Conservation (phyloP, 208 protist genomes). For the Leishmania major region DNA sequence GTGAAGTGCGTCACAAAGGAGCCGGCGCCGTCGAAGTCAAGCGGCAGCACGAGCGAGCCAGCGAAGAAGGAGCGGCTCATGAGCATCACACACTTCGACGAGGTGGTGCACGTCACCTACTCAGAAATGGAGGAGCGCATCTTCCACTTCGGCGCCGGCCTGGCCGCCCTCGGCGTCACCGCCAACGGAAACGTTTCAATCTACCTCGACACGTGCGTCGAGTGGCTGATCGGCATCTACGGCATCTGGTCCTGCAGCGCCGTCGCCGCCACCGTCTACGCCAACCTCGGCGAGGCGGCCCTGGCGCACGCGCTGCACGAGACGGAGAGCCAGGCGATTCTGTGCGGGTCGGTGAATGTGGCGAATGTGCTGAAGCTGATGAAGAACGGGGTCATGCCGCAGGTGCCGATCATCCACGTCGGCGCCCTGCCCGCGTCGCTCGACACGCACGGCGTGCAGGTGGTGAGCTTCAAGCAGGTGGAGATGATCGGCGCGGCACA, state of each 20-base stretch:
- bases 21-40: conserved; percentile 40
- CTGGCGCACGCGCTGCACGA: conserved; percentile 70
- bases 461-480: conserved; percentile 69
- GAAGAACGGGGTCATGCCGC: conserved; percentile 40
- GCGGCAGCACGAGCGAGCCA: conserved; percentile 31
- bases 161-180: conserved; percentile 50
- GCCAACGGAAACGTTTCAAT: conserved; percentile 56
- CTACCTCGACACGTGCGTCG: conserved; percentile 85
- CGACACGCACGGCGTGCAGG: conserved; percentile 14
- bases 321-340: conserved; percentile 59
- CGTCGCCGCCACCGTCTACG: conserved; percentile 80
- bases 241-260: conserved; percentile 69
- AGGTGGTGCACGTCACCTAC: conserved; percentile 46
- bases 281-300: conserved; percentile 82
- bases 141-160: conserved; percentile 53
- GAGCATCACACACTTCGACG: conserved; percentile 61
- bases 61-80: conserved; percentile 29
- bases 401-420: conserved; percentile 60
- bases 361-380: conserved; percentile 51
- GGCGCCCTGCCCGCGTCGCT: conserved; percentile 37
- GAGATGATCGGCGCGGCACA: conserved; percentile 34
- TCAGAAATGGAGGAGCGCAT: conserved; percentile 42
- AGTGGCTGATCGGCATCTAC: conserved; percentile 80
- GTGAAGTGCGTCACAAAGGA: conserved; percentile 31
- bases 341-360: conserved; percentile 64